These are phyloP conservation scores for Trichoderma gracile DNA, from an alignment of 2,329 filamentous ascomycete species.

Conservation along the genomic window DNA sequence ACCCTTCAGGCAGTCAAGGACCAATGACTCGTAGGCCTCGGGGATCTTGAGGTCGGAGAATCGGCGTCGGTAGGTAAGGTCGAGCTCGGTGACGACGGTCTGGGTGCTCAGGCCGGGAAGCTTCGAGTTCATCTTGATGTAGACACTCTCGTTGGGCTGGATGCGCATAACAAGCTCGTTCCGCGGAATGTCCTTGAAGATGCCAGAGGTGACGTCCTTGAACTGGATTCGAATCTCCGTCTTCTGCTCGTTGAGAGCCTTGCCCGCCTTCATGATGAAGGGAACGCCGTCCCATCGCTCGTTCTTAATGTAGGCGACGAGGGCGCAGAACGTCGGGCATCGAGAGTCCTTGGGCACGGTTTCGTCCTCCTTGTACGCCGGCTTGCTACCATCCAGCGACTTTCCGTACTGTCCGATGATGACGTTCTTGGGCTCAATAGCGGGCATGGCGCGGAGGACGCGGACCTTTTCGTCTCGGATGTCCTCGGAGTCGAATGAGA, in stretches of 20 bases:
- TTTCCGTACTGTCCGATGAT: slow-evolving; percentile 99
- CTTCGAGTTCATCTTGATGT: slow-evolving; percentile 99
- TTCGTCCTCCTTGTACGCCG: slow-evolving; percentile 97
- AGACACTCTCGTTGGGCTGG: slow-evolving; percentile 98
- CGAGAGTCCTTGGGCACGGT: slow-evolving; percentile 96
- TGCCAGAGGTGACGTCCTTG: slow-evolving; percentile 98
- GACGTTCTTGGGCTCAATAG: slow-evolving; percentile 98
- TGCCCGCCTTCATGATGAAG: slow-evolving; percentile 99
- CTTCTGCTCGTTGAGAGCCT: slow-evolving; percentile 99
- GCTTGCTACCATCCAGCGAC: slow-evolving; percentile 94
- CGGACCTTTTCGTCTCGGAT: slow-evolving; percentile 98
- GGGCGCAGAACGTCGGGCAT: slow-evolving; percentile 96
- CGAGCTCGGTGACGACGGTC: slow-evolving; percentile 96
- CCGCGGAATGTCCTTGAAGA: slow-evolving; percentile 99
- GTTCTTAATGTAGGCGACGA: slow-evolving; percentile 99
- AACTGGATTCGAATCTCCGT: slow-evolving; percentile 99
- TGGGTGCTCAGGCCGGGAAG: slow-evolving; percentile 98
- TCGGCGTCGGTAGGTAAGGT: slow-evolving; percentile 94
- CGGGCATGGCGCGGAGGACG: slow-evolving; percentile 87
- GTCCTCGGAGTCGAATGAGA: slow-evolving; percentile 97
- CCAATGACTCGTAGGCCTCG: slow-evolving; percentile 97
- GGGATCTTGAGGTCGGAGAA: slow-evolving; percentile 99
- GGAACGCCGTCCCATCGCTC: slow-evolving; percentile 99
- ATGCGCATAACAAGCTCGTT: slow-evolving; percentile 99
- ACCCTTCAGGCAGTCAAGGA: slow-evolving; percentile 95